These are phyloP conservation scores for sweet orange (Citrus sinensis) DNA, from an alignment of 345 rosid genomes.

Conservation along the genomic window DVS_A1.0 CM039163.1:853501-854000, in stretches of 20 bases:
- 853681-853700: neutral
- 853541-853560: no score
- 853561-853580: no score
- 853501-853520: no score
- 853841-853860: neutral
- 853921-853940: no score
- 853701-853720: constrained; percentile 5
- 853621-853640: neutral
- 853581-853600: no score
- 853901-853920: no score
- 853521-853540: no score
- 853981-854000: neutral
- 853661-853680: constrained; percentile 4
- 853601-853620: no score
- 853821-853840: neutral
- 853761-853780: constrained; percentile 6
- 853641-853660: neutral
- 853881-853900: no score
- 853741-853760: neutral
- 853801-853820: neutral
- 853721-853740: neutral
- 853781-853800: neutral
- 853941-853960: no score
- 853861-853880: neutral
- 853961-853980: no score